Evolutionary conservation across 495 filamentous ascomycete species (phyloP).

Genomic region (Rostrohypoxylon terebratum): DNA sequence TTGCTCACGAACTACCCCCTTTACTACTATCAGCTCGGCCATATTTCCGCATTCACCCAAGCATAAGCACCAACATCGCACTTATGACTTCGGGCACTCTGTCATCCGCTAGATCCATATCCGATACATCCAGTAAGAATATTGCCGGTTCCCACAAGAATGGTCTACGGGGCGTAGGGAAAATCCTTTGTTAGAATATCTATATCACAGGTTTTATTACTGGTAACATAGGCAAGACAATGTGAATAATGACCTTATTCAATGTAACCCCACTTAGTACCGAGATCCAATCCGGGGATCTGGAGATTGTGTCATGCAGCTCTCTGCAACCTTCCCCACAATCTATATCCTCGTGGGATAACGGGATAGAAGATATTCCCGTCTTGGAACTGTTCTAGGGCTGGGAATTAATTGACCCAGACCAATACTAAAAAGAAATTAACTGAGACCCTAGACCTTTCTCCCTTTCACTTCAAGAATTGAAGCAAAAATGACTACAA

Average conservation of each 20-base stretch:
- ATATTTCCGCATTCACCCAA: neutral
- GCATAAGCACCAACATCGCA: neutral
- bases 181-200: conserved; percentile 5
- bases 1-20: neutral
- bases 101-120: conserved; percentile 11
- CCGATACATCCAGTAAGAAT: conserved; percentile 16
- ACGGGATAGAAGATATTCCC: neutral
- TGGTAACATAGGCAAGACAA: conserved; percentile 12
- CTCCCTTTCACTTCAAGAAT: too few relatives aligned
- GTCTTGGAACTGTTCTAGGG: neutral
- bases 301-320: conserved; percentile 27
- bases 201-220: conserved; percentile 3
- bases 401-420: too few relatives aligned
- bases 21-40: neutral
- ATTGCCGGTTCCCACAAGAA: conserved; percentile 23
- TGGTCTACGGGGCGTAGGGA: neutral
- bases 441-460: too few relatives aligned
- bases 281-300: conserved; percentile 38
- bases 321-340: conserved; percentile 25
- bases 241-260: conserved; percentile 10
- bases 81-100: neutral
- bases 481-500: too few relatives aligned
- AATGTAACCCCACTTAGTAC: conserved; percentile 37
- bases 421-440: too few relatives aligned
- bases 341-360: conserved; percentile 8